Base-by-base conservation (phyloP, 768 basidiomycete species). In the Phaeolepiota aurea region DNA sequence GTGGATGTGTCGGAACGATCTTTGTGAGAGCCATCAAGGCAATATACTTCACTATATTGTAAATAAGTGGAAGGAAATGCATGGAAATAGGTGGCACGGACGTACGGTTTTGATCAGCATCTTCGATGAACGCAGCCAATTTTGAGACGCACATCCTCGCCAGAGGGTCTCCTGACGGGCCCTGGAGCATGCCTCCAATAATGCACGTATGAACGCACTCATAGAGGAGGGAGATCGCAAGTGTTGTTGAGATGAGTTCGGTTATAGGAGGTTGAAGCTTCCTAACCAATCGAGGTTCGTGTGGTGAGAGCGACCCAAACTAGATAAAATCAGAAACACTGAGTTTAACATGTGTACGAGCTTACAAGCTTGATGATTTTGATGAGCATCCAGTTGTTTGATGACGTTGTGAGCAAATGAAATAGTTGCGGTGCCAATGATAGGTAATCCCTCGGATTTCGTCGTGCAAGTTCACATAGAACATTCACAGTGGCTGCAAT, bases 351-450 rank as follows among this genome's bases (percentile, higher is more conserved):
- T n/a, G 20, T 32, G 14, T 3, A 25, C 20, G 34, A 20, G n/a
- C 43, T 52, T 59, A 92, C 94, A 59, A 98, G 61, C 64, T 99
- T 99, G 57, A 98, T 82, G 40, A 98, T 84, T 64, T 99, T 99
- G 61, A 99, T 99, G 44, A 99, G 74, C 89, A 98, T 94, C 96
- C 96, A 99, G 52, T 99, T 99, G 59, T 99, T 98, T 7, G 87
- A 85, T 9, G 91, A 91, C 2, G 83, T 90, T 0, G 90, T 96
- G 44, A 99, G 66, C 9, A 98, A 72, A 52, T 87, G 89, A 59
- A 98, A 99, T 40, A 98, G 61, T 50, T 87, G 87, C 7, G 96
- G 96, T 2, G 94, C 96, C 30, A 99, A 63, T 3, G 80, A 69
- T 5, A 99, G 70, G 55, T 90, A 92, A 44, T 87, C 85, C 44